Conservation (phyloP, 805 yeast genomes). For the Saturnispora serradocipensis region DNA sequence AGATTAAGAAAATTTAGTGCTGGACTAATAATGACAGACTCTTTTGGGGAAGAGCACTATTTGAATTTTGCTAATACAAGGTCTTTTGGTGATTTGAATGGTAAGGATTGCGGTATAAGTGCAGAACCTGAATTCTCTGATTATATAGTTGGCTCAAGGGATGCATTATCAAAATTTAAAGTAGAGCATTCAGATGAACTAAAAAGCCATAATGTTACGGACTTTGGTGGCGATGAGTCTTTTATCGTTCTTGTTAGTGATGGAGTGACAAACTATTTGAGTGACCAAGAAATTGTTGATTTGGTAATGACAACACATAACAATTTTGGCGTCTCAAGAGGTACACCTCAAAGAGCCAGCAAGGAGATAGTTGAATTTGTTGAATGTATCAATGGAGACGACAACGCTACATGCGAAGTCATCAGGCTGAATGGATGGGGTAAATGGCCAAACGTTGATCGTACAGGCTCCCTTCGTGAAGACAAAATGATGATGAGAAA, state of each 20-base stretch:
- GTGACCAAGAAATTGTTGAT: conserved; percentile 90
- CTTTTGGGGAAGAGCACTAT: conserved; percentile 88
- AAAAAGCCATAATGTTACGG: conserved; percentile 19
- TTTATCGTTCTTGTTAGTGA: conserved; percentile 78
- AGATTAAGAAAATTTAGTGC: conserved; percentile 59
- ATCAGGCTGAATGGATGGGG: conserved; percentile 88
- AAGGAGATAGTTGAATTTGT: conserved; percentile 77
- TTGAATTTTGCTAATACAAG: conserved; percentile 81
- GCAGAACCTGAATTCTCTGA: conserved; percentile 87
- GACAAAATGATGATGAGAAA: conserved; percentile 33
- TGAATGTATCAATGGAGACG: conserved; percentile 83
- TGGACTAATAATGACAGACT: conserved; percentile 66
- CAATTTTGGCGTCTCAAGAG: conserved; percentile 54
- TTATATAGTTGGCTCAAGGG: conserved; percentile 54
- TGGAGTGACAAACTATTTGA: conserved; percentile 72
- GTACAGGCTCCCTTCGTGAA: conserved; percentile 77
- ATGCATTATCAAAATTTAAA: conserved; percentile 28
- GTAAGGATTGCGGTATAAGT: conserved; percentile 74
- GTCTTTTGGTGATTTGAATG: conserved; percentile 81
- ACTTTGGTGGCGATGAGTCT: conserved; percentile 76
- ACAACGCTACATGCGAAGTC: conserved; percentile 89
- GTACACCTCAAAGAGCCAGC: conserved; percentile 81
- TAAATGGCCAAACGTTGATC: conserved; percentile 74
- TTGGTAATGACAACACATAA: conserved; percentile 61
- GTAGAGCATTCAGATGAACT: conserved; percentile 16